Conservation (phyloP, 2,329 filamentous ascomycete species). For the Cryphonectria japonica region DNA sequence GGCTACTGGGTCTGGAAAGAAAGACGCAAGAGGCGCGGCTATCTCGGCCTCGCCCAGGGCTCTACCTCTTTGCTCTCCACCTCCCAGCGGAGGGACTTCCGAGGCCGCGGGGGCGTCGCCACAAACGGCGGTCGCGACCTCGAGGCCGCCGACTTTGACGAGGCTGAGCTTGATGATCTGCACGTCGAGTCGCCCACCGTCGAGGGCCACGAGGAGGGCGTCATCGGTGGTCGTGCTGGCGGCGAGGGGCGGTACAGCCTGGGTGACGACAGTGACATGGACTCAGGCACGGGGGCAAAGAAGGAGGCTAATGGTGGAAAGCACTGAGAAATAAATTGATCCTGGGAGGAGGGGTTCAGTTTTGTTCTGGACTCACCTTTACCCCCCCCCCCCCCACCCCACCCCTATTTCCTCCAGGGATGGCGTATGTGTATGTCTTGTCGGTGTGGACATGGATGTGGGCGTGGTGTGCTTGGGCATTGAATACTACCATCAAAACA, state of each 20-base stretch:
- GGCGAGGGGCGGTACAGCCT: slow-evolving; percentile 58
- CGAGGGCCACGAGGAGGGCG: slow-evolving; percentile 36
- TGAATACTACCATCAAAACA: background rate
- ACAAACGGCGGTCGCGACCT: slow-evolving; percentile 50
- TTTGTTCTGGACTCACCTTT: background rate
- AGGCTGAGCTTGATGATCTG: slow-evolving; percentile 66
- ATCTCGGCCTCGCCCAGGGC: slow-evolving; percentile 51
- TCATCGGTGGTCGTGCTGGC: slow-evolving; percentile 31
- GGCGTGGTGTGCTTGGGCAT: background rate
- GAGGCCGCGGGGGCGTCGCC: slow-evolving; percentile 45
- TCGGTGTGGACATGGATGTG: background rate
- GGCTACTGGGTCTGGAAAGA: slow-evolving; percentile 72
- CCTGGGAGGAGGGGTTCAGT: background rate
- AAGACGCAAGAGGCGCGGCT: slow-evolving; percentile 56
- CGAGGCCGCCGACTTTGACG: slow-evolving; percentile 68
- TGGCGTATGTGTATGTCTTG: background rate
- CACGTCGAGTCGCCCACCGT: slow-evolving; percentile 54
- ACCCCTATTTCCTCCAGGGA: background rate
- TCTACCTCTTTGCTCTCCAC: slow-evolving; percentile 46
- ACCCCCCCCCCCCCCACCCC: too few relatives aligned
- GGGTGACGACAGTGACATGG: slow-evolving; percentile 61
- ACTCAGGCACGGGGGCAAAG: slow-evolving; percentile 39
- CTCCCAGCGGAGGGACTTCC: slow-evolving; percentile 41
- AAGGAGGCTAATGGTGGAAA: slow-evolving; percentile 32
- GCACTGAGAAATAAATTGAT: background rate